Evolutionary conservation across 345 rosid genomes (phyloP).

Genomic region (Anacardium occidentale): DNA sequence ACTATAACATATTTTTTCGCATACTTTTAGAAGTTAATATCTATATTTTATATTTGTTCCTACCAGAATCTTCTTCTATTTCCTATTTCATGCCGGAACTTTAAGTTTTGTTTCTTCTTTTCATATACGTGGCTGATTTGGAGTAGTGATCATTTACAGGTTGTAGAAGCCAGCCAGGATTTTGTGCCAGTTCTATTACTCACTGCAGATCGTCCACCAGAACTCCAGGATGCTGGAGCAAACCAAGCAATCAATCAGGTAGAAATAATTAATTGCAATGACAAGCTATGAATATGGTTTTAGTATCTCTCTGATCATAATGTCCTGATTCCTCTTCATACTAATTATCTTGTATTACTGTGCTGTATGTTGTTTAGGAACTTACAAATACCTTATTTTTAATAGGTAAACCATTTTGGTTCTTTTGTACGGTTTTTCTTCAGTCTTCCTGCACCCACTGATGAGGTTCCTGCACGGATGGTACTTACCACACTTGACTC

Average conservation of each 20-base stretch:
- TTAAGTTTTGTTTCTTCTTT: conserved; percentile 7
- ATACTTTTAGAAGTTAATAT: background rate
- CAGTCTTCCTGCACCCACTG: conserved; percentile 82
- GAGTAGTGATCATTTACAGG: conserved; percentile 45
- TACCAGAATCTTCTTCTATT: no score
- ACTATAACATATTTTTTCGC: background rate
- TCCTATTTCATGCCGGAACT: background rate
- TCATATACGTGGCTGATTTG: conserved; percentile 3
- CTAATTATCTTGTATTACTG: background rate
- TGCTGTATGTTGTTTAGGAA: conserved; percentile 8
- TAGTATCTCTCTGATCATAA: background rate
- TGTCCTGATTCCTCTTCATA: background rate
- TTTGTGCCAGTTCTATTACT: conserved; percentile 79
- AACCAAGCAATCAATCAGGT: conserved; percentile 97
- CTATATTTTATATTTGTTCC: background rate
- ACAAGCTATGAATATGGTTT: background rate
- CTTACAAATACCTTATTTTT: conserved; percentile 10
- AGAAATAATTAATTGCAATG: conserved; percentile 8
- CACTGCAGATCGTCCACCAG: conserved; percentile 98
- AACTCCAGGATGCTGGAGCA: conserved; percentile 89
- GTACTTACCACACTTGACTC: conserved; percentile 86
- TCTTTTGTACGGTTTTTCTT: conserved; percentile 88
- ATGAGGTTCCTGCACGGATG: conserved; percentile 74
- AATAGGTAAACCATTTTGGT: conserved; percentile 87
- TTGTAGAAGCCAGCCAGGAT: conserved; percentile 98